These are phyloP conservation scores for Suhomyces tanzawaensis DNA, from an alignment of 805 yeast genomes.

Conservation along the genomic window DNA sequence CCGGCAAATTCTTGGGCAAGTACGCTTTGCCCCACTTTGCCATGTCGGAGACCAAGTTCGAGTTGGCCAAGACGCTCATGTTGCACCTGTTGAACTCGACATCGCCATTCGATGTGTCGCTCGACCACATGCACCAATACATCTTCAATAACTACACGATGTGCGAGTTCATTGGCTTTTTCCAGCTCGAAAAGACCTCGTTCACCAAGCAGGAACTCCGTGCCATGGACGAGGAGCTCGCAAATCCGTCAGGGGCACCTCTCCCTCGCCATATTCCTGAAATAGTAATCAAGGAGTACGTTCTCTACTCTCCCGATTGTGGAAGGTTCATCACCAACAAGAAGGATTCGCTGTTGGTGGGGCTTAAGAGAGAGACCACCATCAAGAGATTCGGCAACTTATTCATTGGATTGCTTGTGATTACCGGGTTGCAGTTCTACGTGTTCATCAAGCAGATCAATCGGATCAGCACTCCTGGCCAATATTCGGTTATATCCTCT, in stretches of 20 bases:
- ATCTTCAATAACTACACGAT: constrained; percentile 33
- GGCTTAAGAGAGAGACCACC: constrained; percentile 56
- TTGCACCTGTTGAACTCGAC: constrained; percentile 45
- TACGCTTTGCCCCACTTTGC: constrained; percentile 60
- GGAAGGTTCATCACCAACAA: constrained; percentile 48
- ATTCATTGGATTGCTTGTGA: constrained; percentile 45
- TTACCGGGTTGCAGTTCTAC: constrained; percentile 50
- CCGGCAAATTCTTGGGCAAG: constrained; percentile 65
- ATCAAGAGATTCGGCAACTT: constrained; percentile 34
- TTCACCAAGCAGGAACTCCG: constrained; percentile 51
- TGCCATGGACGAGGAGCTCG: constrained; percentile 69
- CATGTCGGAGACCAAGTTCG: constrained; percentile 37
- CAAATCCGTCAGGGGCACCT: constrained; percentile 78
- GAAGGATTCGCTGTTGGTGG: constrained; percentile 32
- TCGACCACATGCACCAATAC: constrained; percentile 35
- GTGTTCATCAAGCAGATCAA: constrained; percentile 69
- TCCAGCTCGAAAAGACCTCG: constrained; percentile 66
- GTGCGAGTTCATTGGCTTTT: constrained; percentile 71
- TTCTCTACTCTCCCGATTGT: constrained; percentile 88
- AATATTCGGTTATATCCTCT: constrained; percentile 63
- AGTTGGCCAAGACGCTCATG: constrained; percentile 45
- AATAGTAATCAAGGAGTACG: constrained; percentile 51
- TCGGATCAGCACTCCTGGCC: constrained; percentile 72
- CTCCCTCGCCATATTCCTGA: constrained; percentile 52
- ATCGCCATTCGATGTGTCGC: constrained; percentile 20